These are phyloP conservation scores for Lentinula boryana DNA, from an alignment of 768 basidiomycete species.

Conservation along the genomic window DNA sequence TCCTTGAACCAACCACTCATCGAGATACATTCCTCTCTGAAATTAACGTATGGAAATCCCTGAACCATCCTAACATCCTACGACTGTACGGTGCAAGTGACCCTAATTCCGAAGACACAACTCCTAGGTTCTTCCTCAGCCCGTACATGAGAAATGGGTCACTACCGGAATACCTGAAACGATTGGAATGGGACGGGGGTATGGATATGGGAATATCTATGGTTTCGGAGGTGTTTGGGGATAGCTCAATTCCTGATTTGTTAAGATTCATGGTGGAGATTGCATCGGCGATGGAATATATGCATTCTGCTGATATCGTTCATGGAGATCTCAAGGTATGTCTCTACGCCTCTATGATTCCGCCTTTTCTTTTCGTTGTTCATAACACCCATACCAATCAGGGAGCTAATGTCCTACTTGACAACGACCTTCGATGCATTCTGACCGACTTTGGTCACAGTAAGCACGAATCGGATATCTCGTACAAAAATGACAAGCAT, in stretches of 20 bases:
- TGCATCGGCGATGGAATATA: constrained; percentile 47
- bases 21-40: constrained; percentile 39
- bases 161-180: constrained; percentile 33
- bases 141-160: constrained; percentile 43
- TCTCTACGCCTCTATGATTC: not conserved
- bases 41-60: constrained; percentile 38
- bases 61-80: constrained; percentile 44
- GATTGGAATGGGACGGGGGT: not conserved
- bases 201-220: not conserved
- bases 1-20: constrained; percentile 33
- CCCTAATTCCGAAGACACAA: constrained; percentile 25
- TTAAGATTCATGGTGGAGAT: constrained; percentile 41
- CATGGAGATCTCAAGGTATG: constrained; percentile 52
- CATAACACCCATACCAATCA: constrained; percentile 12
- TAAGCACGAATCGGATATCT: constrained; percentile 42
- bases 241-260: constrained; percentile 16
- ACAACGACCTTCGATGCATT: constrained; percentile 37
- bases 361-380: not conserved
- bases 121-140: constrained; percentile 45
- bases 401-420: constrained; percentile 47
- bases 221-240: constrained; percentile 1
- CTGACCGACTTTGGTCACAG: constrained; percentile 53
- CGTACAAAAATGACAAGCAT: constrained; percentile 26
- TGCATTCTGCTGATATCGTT: constrained; percentile 38
- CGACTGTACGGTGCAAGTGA: constrained; percentile 49